Conservation (phyloP, 1,284 basidiomycete species). For the Ceratobasidium sp. region DNA sequence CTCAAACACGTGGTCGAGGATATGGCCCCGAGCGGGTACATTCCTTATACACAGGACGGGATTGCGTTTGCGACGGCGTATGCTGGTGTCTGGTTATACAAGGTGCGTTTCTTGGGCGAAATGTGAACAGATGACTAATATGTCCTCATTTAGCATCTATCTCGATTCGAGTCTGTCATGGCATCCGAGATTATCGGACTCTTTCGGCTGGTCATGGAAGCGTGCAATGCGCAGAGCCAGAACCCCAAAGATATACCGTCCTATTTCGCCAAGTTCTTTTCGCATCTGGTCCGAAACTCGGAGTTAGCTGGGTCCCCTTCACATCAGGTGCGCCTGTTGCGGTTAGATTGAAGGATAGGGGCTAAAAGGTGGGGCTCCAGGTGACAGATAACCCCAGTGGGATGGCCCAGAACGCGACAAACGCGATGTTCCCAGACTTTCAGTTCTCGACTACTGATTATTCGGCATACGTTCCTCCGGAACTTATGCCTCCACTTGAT, state of each 20-base stretch:
- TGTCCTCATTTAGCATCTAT: conserved; percentile 4
- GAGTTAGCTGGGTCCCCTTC: conserved; percentile 8
- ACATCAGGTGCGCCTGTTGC: neutral
- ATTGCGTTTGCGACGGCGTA: conserved; percentile 32
- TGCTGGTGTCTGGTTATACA: conserved; percentile 36
- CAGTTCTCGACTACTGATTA: conserved; percentile 25
- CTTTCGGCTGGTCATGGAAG: conserved; percentile 5
- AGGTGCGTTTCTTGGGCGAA: conserved; percentile 14
- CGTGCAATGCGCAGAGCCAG: conserved; percentile 22
- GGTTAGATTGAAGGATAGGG: neutral
- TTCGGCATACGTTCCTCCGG: conserved; percentile 23
- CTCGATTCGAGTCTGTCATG: conserved; percentile 4
- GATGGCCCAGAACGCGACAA: neutral
- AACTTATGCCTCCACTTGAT: conserved; percentile 34
- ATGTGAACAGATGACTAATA: neutral
- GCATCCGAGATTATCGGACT: conserved; percentile 2
- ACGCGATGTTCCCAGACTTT: conserved; percentile 31
- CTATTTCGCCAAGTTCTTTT: conserved; percentile 31
- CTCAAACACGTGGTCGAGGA: conserved; percentile 20
- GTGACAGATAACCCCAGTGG: neutral
- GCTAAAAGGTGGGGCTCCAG: neutral
- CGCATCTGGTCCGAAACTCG: conserved; percentile 23
- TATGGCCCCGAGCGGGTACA: conserved; percentile 29
- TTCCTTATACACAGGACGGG: conserved; percentile 30
- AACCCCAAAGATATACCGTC: conserved; percentile 26